Evolutionary conservation across 2,329 filamentous ascomycete species (phyloP).

Genomic region (Xylariaceae sp.): DNA sequence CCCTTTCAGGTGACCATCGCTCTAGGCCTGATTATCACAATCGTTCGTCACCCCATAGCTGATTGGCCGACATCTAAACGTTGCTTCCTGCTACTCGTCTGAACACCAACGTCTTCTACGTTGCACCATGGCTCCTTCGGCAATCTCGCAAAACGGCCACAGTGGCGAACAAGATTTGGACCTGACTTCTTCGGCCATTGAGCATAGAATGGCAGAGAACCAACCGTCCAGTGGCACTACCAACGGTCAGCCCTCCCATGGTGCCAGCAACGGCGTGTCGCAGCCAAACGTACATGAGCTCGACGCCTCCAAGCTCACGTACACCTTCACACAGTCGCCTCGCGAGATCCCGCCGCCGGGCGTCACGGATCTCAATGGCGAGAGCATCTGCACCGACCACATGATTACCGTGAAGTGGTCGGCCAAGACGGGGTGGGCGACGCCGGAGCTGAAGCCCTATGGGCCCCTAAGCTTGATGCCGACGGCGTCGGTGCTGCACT

Average conservation of each 20-base stretch:
- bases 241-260: too few relatives aligned
- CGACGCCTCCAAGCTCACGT: slow-evolving; percentile 66
- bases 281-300: slow-evolving; percentile 61
- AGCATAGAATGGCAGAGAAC: slow-evolving; percentile 52
- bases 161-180: slow-evolving; percentile 53
- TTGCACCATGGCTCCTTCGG: slow-evolving; percentile 55
- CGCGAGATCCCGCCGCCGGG: slow-evolving; percentile 39
- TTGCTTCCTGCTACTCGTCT: not conserved
- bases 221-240: slow-evolving; percentile 37
- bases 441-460: slow-evolving; percentile 69
- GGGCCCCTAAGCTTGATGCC: slow-evolving; percentile 71
- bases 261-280: slow-evolving; percentile 41
- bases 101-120: not conserved
- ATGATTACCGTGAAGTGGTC: slow-evolving; percentile 77
- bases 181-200: slow-evolving; percentile 58
- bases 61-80: not conserved
- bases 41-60: too few relatives aligned
- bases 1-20: too few relatives aligned
- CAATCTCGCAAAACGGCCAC: slow-evolving; percentile 46
- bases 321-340: slow-evolving; percentile 47
- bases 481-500: slow-evolving; percentile 72
- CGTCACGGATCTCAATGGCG: slow-evolving; percentile 44
- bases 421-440: slow-evolving; percentile 64
- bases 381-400: slow-evolving; percentile 77
- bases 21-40: too few relatives aligned